These are phyloP conservation scores for Geosmithia putterillii DNA, from an alignment of 2,329 filamentous ascomycete species.

Conservation along the genomic window DNA sequence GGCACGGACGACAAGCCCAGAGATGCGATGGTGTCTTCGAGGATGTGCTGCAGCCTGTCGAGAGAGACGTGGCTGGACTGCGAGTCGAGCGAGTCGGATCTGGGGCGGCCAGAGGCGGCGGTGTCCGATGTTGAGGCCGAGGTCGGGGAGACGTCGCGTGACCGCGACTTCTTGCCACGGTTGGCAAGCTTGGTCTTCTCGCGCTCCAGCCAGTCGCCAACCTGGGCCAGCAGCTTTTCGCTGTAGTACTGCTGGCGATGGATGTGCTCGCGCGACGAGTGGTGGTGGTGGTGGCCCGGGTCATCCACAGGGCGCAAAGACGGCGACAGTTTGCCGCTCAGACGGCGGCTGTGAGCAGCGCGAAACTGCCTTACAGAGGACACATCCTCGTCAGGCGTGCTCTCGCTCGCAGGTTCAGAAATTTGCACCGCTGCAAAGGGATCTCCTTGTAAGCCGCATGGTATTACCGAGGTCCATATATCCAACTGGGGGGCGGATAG, in stretches of 20 bases:
- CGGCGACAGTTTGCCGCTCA: constrained; percentile 19
- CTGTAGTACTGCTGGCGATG: constrained; percentile 25
- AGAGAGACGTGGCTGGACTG: constrained; percentile 62
- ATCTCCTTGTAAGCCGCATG: too few species aligned
- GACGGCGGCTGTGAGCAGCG: constrained; percentile 17
- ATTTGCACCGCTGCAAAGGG: constrained; percentile 39
- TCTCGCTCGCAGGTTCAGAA: constrained; percentile 32
- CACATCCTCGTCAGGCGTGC: constrained; percentile 17
- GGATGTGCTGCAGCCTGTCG: constrained; percentile 68
- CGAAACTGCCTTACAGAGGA: constrained; percentile 17
- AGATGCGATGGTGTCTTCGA: constrained; percentile 52
- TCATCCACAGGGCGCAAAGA: constrained; percentile 9
- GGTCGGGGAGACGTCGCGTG: neutral
- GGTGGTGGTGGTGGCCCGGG: neutral
- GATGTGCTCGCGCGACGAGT: constrained; percentile 5
- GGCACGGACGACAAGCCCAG: constrained; percentile 34
- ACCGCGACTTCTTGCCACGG: constrained; percentile 28
- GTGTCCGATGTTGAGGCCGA: constrained; percentile 9
- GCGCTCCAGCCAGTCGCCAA: constrained; percentile 72
- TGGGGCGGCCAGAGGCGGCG: neutral
- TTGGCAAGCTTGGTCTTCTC: constrained; percentile 54
- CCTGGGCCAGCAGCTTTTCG: constrained; percentile 56
- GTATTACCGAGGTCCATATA: too few species aligned
- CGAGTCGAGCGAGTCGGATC: constrained; percentile 45
- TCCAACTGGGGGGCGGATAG: neutral